Evolutionary conservation across 306 rosid genomes (phyloP), one percentile per base, ranked within the genome.

Genomic region (Lotus japonicus): DNA sequence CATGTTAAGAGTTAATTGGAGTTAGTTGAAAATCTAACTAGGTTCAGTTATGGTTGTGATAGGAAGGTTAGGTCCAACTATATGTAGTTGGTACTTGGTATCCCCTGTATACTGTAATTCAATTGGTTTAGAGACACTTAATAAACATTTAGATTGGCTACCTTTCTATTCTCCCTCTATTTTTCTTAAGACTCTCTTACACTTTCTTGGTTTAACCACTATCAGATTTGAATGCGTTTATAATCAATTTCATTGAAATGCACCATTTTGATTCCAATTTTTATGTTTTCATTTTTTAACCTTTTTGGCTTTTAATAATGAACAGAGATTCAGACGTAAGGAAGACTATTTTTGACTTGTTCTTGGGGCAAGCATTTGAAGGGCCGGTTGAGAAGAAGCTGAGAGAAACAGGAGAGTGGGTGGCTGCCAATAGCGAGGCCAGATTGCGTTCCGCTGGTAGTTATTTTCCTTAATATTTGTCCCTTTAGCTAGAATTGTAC

Each of bases 331-430:
- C 70, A 59, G 90, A 89, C 12, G 48, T 65, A 36, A 72, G 64
- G 64, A 75, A 81, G 45, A 65, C 83, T 2, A 69, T 68, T 23
- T 73, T 83, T 19, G 98, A 94, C 72, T 44, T 82, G 84, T 77
- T 74, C 19, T 62, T 70, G 60, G 75, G 80, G 1, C 61, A 64
- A 49, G 79, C 80, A 64, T 81, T 85, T 43, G 97, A 94, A 81
- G 85, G 84, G 26, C 62, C 72, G 2, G 61, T 94, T 67, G 91
- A 85, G 83, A 90, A 85, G 83, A 84, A 68, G 71, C 80, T 94
- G 51, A 84, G 90, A 11, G 81, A 84, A 81, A 73, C 86, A 0
- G 97, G 97, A 74, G 99, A 88, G 79, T 84, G 92, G 97, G 58
- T 94, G 0, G 7, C 45, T 17, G 57, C 68, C 11, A 75, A 72